These are phyloP conservation scores for Hyphopichia buzzinii DNA, from an alignment of 1,139 yeast genomes.

Conservation along the genomic window DNA sequence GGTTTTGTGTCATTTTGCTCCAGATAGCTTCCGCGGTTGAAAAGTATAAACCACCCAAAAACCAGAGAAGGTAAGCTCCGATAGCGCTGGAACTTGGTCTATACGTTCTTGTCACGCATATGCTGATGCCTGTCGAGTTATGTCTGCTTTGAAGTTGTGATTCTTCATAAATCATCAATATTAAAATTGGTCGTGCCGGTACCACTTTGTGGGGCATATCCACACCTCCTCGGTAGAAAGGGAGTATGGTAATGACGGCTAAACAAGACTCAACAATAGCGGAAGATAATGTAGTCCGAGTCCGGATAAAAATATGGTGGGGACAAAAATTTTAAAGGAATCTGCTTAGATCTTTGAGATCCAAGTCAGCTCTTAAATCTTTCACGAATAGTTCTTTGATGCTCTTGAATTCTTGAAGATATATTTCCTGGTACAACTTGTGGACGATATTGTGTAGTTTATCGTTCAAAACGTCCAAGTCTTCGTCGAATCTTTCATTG, in stretches of 20 bases:
- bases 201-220: constrained; percentile 3
- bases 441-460: constrained; percentile 24
- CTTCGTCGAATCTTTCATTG: constrained; percentile 16
- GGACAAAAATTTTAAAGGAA: constrained; percentile 7
- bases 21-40: no score
- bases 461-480: constrained; percentile 24
- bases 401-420: constrained; percentile 18
- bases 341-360: constrained; percentile 25
- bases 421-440: constrained; percentile 25
- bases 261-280: no score
- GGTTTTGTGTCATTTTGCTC: background rate
- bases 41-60: no score
- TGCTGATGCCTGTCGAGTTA: no score
- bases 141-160: no score
- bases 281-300: no score
- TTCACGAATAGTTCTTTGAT: constrained; percentile 19
- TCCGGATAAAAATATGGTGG: background rate
- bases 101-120: no score
- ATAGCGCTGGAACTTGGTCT: no score
- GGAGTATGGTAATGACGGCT: no score
- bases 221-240: no score
- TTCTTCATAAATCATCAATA: no score
- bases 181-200: background rate
- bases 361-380: constrained; percentile 31
- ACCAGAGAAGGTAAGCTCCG: no score